phyloP scores from a whole-genome alignment of 1,139 yeast species.

The Yamadazyma aaseri region DNA sequence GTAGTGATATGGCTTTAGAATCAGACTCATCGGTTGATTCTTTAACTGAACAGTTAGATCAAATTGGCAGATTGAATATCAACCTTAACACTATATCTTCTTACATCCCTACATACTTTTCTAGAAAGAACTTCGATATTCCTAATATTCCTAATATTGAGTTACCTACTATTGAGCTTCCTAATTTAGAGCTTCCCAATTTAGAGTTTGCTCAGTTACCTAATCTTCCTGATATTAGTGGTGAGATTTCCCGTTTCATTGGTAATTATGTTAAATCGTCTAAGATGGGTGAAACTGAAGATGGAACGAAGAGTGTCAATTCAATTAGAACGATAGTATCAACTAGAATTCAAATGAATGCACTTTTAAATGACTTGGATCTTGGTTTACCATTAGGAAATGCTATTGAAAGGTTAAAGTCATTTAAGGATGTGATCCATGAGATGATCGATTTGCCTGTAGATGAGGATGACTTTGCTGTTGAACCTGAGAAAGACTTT shows the following conservation, averaged over 20 bases:
- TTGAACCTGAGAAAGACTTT: slow-evolving; percentile 8
- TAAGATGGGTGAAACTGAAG: slow-evolving; percentile 3
- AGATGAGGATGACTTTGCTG: slow-evolving; percentile 33
- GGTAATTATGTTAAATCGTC: slow-evolving; percentile 7
- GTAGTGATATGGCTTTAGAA: slow-evolving; percentile 2
- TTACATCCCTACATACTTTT: slow-evolving; percentile 8
- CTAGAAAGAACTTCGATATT: slow-evolving; percentile 6
- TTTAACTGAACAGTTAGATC: slow-evolving; percentile 16
- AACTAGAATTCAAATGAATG: slow-evolving; percentile 47
- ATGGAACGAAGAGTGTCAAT: slow-evolving; percentile 7
- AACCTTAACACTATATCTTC: slow-evolving; percentile 6
- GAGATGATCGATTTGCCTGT: slow-evolving; percentile 51
- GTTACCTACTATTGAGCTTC: slow-evolving; percentile 5
- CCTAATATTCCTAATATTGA: slow-evolving; percentile 4
- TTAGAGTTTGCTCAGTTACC: slow-evolving; percentile 7
- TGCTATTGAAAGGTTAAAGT: slow-evolving; percentile 58
- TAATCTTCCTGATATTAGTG: slow-evolving; percentile 12
- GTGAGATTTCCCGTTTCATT: slow-evolving; percentile 12
- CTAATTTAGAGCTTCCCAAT: slow-evolving; percentile 10
- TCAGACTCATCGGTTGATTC: slow-evolving; percentile 14
- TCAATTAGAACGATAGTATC: slow-evolving; percentile 33
- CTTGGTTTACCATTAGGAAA: slow-evolving; percentile 51
- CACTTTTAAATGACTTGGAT: slow-evolving; percentile 49
- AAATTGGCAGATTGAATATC: slow-evolving; percentile 14
- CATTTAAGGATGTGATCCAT: slow-evolving; percentile 51